These are phyloP conservation scores for Boletus subparvulus DNA, from an alignment of 768 basidiomycete genomes.

Conservation along the genomic window DNA sequence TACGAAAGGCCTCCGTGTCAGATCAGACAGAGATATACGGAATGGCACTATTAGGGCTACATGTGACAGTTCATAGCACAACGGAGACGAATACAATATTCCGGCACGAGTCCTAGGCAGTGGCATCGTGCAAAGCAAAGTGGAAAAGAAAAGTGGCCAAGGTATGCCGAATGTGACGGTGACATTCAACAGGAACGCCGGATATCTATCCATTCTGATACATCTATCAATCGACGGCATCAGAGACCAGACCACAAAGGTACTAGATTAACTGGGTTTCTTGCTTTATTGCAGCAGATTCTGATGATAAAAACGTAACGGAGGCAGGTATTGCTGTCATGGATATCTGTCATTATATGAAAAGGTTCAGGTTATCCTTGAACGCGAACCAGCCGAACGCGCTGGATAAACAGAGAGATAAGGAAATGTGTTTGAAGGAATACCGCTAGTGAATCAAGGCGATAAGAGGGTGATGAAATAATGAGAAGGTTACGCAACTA, in stretches of 20 bases:
- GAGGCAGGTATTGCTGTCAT: not conserved
- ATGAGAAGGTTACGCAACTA: not conserved
- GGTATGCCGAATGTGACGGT: not conserved
- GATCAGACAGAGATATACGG: not conserved
- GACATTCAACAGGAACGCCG: not conserved
- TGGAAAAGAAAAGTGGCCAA: slow-evolving; percentile 3
- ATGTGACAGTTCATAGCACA: not conserved
- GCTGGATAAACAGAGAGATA: slow-evolving; percentile 20
- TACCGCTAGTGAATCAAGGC: not conserved
- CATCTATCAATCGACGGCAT: slow-evolving; percentile 16
- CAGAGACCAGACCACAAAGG: not conserved
- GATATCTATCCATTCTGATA: not conserved
- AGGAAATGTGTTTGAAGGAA: slow-evolving; percentile 7
- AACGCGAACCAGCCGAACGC: slow-evolving; percentile 24
- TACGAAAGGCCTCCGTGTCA: too few species aligned
- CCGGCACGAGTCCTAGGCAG: not conserved
- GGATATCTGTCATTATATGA: not conserved
- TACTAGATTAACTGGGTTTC: not conserved
- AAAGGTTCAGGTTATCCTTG: slow-evolving; percentile 7
- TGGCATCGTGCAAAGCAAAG: not conserved
- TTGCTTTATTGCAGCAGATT: not conserved
- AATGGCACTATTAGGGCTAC: not conserved
- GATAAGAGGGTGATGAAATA: not conserved
- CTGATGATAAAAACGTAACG: not conserved
- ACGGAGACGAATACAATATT: slow-evolving; percentile 26